phyloP scores from a whole-genome alignment of 2,329 filamentous ascomycete species.

The Nemania sp. region DNA sequence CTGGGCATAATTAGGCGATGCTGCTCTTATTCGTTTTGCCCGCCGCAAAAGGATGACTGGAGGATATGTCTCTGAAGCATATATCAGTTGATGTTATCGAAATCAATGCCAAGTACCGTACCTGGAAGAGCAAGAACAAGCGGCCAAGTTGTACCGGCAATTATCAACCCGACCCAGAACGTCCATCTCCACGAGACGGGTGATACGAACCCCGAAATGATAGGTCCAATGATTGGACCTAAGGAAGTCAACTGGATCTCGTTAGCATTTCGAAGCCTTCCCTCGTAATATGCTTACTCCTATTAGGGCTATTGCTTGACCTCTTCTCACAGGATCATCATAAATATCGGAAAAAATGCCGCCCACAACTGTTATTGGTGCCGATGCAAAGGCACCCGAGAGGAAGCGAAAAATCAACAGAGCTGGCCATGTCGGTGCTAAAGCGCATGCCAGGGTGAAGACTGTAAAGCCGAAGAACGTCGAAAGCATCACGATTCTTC shows the following conservation, averaged over 20 bases:
- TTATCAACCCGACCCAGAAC: conserved; percentile 41
- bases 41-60: too few relatives aligned
- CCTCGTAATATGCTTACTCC: too few relatives aligned
- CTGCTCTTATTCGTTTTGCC: too few relatives aligned
- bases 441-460: conserved; percentile 6
- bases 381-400: conserved; percentile 44
- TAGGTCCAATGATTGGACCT: conserved; percentile 32
- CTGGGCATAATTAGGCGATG: too few relatives aligned
- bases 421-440: conserved; percentile 37
- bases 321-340: not conserved
- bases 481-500: conserved; percentile 45
- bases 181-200: conserved; percentile 44
- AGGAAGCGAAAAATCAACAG: conserved; percentile 44
- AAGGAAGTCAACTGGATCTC: too few relatives aligned
- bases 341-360: conserved; percentile 52
- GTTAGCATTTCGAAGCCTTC: too few relatives aligned
- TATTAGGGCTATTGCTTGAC: too few relatives aligned
- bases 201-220: conserved; percentile 26
- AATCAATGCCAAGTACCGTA: too few relatives aligned
- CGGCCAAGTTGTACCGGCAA: conserved; percentile 28
- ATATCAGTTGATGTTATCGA: too few relatives aligned
- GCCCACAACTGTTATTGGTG: conserved; percentile 47
- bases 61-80: too few relatives aligned
- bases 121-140: too few relatives aligned
- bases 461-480: conserved; percentile 1